Percentiles rank a stretch among this genome's conserved stretches.
Evolutionary conservation across 768 basidiomycete genomes (phyloP).

Genomic region (Amanita rubescens): DNA sequence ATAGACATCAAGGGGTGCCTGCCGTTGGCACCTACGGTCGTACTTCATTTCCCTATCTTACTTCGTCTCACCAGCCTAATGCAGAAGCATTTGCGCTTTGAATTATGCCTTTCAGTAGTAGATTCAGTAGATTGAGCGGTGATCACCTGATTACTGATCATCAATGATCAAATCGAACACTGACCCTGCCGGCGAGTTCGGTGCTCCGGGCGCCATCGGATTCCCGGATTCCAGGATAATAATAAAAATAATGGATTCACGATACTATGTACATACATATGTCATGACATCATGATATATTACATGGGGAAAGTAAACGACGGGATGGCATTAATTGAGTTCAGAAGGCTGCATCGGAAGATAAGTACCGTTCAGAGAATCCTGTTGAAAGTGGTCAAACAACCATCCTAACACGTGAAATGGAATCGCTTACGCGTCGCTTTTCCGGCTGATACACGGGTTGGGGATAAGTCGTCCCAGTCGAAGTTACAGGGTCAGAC

Average conservation of each 20-base stretch:
- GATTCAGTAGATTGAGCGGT: too few species aligned
- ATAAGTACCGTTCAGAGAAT: neutral
- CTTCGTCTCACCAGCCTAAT: neutral
- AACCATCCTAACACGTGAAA: neutral
- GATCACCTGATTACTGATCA: too few species aligned
- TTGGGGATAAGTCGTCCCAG: neutral
- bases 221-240: too few species aligned
- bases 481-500: neutral
- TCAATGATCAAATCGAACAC: neutral
- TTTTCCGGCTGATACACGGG: neutral
- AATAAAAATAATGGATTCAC: too few species aligned
- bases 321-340: neutral
- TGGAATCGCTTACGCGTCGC: neutral
- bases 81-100: neutral
- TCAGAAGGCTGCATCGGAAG: neutral
- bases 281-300: neutral
- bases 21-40: too few species aligned
- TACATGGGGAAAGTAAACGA: neutral
- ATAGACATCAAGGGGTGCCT: neutral
- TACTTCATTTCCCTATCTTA: neutral
- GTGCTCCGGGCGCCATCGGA: too few species aligned
- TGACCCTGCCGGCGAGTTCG: neutral
- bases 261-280: too few species aligned
- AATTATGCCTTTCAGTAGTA: too few species aligned
- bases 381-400: neutral